Percentiles rank a stretch among this genome's conserved stretches.
phyloP scores from a whole-genome alignment of 2,329 filamentous ascomycete genomes.

The Rutstroemia sp. region DNA sequence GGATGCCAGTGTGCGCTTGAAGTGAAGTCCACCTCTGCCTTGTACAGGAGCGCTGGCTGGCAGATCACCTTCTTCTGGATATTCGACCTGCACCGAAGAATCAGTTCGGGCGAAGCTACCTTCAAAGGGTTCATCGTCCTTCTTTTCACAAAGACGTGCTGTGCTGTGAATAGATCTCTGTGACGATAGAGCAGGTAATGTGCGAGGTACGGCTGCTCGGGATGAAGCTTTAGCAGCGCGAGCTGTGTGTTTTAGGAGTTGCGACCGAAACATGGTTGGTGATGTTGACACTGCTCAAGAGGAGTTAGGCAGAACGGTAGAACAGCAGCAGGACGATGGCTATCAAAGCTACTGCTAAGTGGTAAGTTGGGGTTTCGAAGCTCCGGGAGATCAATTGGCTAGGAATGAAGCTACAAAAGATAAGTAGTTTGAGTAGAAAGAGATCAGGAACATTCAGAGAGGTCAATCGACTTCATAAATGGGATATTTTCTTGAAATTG shows the following conservation, averaged over 20 bases:
- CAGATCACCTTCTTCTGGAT: constrained; percentile 67
- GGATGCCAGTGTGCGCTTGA: constrained; percentile 74
- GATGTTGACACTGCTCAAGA: neutral
- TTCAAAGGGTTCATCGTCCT: constrained; percentile 21
- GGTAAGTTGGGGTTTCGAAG: no score
- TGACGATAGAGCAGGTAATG: constrained; percentile 10
- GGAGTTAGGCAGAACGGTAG: neutral
- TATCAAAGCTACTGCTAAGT: no score
- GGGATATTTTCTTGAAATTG: no score
- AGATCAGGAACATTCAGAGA: neutral
- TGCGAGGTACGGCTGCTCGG: constrained; percentile 13
- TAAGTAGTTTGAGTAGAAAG: neutral
- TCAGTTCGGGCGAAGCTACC: constrained; percentile 66
- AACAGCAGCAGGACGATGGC: neutral
- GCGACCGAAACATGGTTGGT: constrained; percentile 26
- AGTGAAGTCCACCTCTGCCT: constrained; percentile 71
- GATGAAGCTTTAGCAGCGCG: constrained; percentile 19
- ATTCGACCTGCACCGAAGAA: constrained; percentile 68
- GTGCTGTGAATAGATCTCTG: constrained; percentile 21
- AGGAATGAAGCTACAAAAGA: neutral
- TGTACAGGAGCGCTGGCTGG: constrained; percentile 64
- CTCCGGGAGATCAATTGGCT: no score
- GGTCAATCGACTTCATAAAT: no score
- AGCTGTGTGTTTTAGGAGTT: constrained; percentile 24
- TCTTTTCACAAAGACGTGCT: constrained; percentile 18